Conservation (phyloP, 129 eudicot genomes). For the Calendula officinalis region DNA sequence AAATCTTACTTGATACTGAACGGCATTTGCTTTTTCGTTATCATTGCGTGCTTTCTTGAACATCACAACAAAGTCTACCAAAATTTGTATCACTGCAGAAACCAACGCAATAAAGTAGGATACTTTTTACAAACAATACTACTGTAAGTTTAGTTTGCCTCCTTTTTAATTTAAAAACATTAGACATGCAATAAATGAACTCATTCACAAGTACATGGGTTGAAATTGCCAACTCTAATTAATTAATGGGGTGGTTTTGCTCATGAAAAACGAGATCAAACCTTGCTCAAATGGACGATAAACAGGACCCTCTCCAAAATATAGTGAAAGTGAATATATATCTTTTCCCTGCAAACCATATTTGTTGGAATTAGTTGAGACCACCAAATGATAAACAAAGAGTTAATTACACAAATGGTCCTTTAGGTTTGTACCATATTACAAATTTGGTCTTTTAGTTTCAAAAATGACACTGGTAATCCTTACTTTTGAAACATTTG, state of each 20-base stretch:
- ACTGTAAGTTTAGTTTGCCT: neutral
- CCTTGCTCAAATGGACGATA: constrained; percentile 64
- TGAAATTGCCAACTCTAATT: neutral
- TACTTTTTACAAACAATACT: neutral
- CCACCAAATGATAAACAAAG: neutral
- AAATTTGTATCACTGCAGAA: constrained; percentile 80
- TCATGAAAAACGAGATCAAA: constrained; percentile 31
- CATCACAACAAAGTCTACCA: constrained; percentile 76
- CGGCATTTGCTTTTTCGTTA: constrained; percentile 72
- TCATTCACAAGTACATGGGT: neutral
- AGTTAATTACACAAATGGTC: too few species aligned
- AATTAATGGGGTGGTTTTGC: neutral
- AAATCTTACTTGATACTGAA: neutral
- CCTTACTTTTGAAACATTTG: too few species aligned
- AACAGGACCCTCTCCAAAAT: constrained; percentile 97
- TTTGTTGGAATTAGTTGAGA: neutral
- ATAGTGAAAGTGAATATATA: constrained; percentile 87
- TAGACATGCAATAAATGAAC: neutral
- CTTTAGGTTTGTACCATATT: too few species aligned
- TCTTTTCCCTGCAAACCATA: constrained; percentile 75
- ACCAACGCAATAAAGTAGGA: constrained; percentile 17
- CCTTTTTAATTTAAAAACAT: too few species aligned
- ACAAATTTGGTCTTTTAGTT: too few species aligned
- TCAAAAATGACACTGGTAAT: too few species aligned
- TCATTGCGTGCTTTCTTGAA: constrained; percentile 90